Base-by-base conservation (phyloP, 2,329 filamentous ascomycete genomes). In the Eurotiales sp. region DNA sequence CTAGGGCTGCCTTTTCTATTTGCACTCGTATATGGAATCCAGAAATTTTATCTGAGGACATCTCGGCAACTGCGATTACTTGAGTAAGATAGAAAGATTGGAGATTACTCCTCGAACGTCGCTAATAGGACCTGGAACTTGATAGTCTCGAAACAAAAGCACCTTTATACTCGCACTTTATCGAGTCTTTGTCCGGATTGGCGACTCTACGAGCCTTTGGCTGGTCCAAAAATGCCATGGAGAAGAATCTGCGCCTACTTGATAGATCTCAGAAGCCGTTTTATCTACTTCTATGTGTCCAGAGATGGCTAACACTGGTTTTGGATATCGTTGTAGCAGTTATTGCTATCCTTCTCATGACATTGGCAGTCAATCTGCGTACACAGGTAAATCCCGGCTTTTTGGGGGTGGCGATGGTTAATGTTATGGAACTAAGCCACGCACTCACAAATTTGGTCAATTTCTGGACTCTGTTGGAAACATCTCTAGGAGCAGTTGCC, bases 21-120 rank as follows among this genome's bases (percentile, higher is more conserved):
- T 10, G 64, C 58, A 0, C 52, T 75, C 1, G 52, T 83, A 0
- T 83, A 76, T 51, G 51, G 69, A 2, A 61, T 84, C 0, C 81
- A 83, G 53, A 77, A 71, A 47, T 73, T 82, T 43, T 85, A 85
- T 56, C 70, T 85, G 2, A 71, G 78, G 0, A 85, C 82, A 0
- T 84, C 81, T 1, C 69, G 81, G 0, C 82, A 85, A 61, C 61
- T 86, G 8, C 73, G 82, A 45, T 71, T 83, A 19, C 61, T 86
- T 4, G 82, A 85, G 34, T 30, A 40, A 7, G 37, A 11, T 12
- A 7, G n/a, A n/a, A n/a, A n/a, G n/a, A n/a, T n/a, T n/a, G n/a
- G n/a, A n/a, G n/a, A 5, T 10, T 10, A 23, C 4, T 23, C 12
- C n/a, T 22, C 37, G 2, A 22, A 22, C 3, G 22, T 12, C 4